Base-by-base conservation (phyloP, 768 basidiomycete species). In the Boletus vermiculosoides region DNA sequence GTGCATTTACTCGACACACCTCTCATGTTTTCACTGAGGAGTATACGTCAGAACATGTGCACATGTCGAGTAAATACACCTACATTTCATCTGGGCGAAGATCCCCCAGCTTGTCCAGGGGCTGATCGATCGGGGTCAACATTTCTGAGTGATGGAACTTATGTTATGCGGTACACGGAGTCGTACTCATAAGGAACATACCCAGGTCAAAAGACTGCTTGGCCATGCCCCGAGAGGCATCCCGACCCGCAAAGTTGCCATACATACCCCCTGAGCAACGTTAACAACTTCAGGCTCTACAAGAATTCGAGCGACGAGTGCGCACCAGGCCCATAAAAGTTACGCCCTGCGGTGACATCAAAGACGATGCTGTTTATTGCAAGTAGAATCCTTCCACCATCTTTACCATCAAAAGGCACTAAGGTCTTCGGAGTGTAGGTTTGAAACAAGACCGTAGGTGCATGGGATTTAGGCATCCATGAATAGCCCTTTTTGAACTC, bases 211-310 rank as follows among this genome's bases (percentile, higher is more conserved):
- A 98, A 3, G 94, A 96, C 74, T 98, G 95, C 74, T 95, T 97
- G 8, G 96, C 96, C 91, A 98, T 95, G 5, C 96, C 95, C 37
- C 95, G 78, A 16, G 92, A 95, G 2, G 96, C 96, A 74, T 99
- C 96, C 48, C 95, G 76, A 6, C 96, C 97, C 3, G 97, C 95
- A 77, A 99, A 98, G 73, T 95, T 96, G 31, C 93, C 94, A 68
- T 98, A 98, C 83, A 94, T 92, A 0, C 95, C 96, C 65, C 87
- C 96, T 97, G 62, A 30, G 41, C 45, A 25, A 16, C 18, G 58
- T 50, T 13, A 53, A 8, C 52, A 22, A 64, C 34, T 50, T 2
- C 28, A 39, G 22, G 11, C 20, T 23, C 6, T 1, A 6, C 7
- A 41, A 11, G 18, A 16, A 23, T 31, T 23, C 31, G 28, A 20